Conservation (phyloP, 495 filamentous ascomycete genomes). For the Immersiella caudata region DNA sequence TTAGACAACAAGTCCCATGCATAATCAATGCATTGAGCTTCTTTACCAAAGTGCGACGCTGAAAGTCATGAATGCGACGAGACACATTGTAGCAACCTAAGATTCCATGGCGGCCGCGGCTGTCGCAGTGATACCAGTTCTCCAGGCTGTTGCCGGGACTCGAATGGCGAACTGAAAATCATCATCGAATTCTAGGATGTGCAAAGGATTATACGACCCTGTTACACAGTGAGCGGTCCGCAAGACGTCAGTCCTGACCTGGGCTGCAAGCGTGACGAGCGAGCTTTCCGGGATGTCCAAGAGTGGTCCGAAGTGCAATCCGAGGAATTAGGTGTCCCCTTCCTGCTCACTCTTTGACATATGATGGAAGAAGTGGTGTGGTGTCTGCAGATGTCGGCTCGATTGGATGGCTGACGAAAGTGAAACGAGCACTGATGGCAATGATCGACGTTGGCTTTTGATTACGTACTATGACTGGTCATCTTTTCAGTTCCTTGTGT, state of each 20-base stretch:
- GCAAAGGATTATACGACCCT: neutral
- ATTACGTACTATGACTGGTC: too few species aligned
- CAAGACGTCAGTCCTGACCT: neutral
- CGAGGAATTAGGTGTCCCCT: neutral
- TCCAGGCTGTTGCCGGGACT: slow-evolving; percentile 11
- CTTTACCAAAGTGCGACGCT: slow-evolving; percentile 9
- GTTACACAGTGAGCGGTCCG: neutral
- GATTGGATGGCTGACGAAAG: too few species aligned
- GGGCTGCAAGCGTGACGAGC: neutral
- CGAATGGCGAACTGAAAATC: slow-evolving; percentile 4
- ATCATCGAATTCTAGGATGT: neutral
- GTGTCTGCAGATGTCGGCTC: neutral
- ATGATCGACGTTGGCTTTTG: too few species aligned
- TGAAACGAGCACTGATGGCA: too few species aligned
- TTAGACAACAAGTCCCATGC: neutral
- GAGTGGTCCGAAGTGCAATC: neutral
- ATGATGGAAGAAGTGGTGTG: slow-evolving; percentile 1
- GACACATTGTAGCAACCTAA: slow-evolving; percentile 7
- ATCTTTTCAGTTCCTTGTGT: too few species aligned
- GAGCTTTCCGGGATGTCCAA: neutral
- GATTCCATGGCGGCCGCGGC: neutral
- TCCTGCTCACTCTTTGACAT: neutral
- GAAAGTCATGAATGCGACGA: slow-evolving; percentile 11
- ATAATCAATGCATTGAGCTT: slow-evolving; percentile 9
- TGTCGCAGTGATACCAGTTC: slow-evolving; percentile 8